These are phyloP conservation scores for Candida mesenterica DNA, from an alignment of 1,139 yeast genomes.

Conservation along the genomic window DNA sequence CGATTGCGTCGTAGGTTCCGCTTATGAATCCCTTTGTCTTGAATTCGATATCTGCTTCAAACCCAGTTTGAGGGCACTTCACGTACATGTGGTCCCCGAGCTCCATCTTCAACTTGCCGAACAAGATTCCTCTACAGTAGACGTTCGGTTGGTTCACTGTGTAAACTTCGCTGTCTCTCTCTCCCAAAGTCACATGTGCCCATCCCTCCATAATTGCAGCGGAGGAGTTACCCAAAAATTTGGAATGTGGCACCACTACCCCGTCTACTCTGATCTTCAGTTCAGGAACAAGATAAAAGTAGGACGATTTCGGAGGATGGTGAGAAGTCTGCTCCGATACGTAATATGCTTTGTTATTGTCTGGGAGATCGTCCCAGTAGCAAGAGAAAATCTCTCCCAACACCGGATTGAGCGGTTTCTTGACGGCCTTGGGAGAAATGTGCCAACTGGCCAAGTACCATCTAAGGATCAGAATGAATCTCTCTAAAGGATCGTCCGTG, in stretches of 20 bases:
- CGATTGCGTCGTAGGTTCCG: slow-evolving; percentile 88
- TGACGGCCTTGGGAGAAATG: slow-evolving; percentile 96
- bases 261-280: slow-evolving; percentile 86
- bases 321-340: slow-evolving; percentile 94
- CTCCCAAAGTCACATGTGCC: slow-evolving; percentile 69
- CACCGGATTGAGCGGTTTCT: slow-evolving; percentile 93
- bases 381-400: slow-evolving; percentile 87
- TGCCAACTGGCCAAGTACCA: slow-evolving; percentile 98
- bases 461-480: slow-evolving; percentile 71
- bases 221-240: slow-evolving; percentile 89
- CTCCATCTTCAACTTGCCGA: slow-evolving; percentile 87
- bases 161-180: slow-evolving; percentile 56
- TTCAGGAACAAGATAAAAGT: slow-evolving; percentile 84
- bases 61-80: slow-evolving; percentile 58
- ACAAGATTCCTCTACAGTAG: slow-evolving; percentile 90
- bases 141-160: slow-evolving; percentile 89
- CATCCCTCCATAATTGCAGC: slow-evolving; percentile 97
- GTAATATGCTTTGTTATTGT: slow-evolving; percentile 68
- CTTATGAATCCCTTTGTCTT: slow-evolving; percentile 92
- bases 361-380: slow-evolving; percentile 85
- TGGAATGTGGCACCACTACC: slow-evolving; percentile 78
- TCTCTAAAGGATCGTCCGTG: slow-evolving; percentile 53
- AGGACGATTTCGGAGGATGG: slow-evolving; percentile 97
- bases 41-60: slow-evolving; percentile 83
- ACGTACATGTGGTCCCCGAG: slow-evolving; percentile 87